Percentiles rank a stretch among this genome's conserved stretches.
These are phyloP conservation scores for Penicillium angulare DNA, from an alignment of 495 filamentous ascomycete species.

Conservation along the genomic window DNA sequence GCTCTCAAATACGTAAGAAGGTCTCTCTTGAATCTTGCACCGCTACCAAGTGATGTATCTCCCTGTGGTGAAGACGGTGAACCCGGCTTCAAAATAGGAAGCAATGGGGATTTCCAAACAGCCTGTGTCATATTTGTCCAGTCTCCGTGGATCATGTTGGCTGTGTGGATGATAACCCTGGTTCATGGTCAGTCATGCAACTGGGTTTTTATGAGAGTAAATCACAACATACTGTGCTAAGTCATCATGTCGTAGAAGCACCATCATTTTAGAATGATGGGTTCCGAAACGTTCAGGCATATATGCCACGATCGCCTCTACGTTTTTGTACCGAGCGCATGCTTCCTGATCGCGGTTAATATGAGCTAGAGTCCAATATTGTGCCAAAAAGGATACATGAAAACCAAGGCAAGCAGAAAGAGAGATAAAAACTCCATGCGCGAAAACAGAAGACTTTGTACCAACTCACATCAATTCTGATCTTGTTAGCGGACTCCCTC, in stretches of 20 bases:
- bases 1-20: constrained; percentile 68
- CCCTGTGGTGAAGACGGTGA: constrained; percentile 4
- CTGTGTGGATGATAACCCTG: constrained; percentile 78
- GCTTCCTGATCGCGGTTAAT: constrained; percentile 46
- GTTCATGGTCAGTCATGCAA: background rate
- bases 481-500: constrained; percentile 59
- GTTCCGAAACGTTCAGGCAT: constrained; percentile 88
- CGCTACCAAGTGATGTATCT: constrained; percentile 49
- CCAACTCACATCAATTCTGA: constrained; percentile 58
- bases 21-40: constrained; percentile 72
- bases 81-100: constrained; percentile 47
- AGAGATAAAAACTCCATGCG: too few species aligned
- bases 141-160: constrained; percentile 82
- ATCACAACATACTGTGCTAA: constrained; percentile 56
- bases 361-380: background rate
- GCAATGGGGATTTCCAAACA: constrained; percentile 74
- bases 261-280: constrained; percentile 85
- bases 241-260: constrained; percentile 74
- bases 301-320: constrained; percentile 69
- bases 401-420: too few species aligned
- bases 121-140: constrained; percentile 89
- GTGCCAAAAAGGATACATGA: too few species aligned
- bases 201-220: background rate
- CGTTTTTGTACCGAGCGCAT: constrained; percentile 62
- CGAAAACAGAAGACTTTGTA: too few species aligned